A percentile compares a stretch with the other conserved stretches of the same genome.
These are phyloP conservation scores for Forsythia suspensa DNA, from an alignment of 257 asterid species.

Conservation along the genomic window DNA sequence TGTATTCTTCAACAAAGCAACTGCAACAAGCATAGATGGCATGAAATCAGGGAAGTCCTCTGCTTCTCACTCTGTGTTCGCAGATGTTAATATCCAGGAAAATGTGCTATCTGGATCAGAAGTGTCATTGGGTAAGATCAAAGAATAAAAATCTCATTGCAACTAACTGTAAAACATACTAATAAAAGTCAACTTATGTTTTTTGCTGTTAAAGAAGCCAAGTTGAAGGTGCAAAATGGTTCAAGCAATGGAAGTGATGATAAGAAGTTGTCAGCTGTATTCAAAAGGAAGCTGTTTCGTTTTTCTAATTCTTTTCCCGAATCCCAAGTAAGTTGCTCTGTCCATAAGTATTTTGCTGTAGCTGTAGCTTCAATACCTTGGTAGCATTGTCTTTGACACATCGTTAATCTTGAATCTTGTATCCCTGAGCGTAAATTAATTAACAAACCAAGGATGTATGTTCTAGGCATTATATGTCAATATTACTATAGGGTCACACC, in stretches of 20 bases:
- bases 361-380: not conserved
- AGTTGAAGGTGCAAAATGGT: slow-evolving; percentile 38
- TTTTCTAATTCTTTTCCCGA: slow-evolving; percentile 81
- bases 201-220: slow-evolving; percentile 40
- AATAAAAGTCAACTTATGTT: slow-evolving; percentile 24
- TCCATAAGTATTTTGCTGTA: not conserved
- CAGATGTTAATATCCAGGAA: slow-evolving; percentile 28
- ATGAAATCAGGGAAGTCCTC: slow-evolving; percentile 48
- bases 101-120: slow-evolving; percentile 36
- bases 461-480: too few relatives aligned
- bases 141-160: slow-evolving; percentile 26
- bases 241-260: slow-evolving; percentile 37
- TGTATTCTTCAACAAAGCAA: slow-evolving; percentile 38
- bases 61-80: slow-evolving; percentile 37
- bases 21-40: slow-evolving; percentile 32
- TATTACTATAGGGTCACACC: not conserved
- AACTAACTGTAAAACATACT: slow-evolving; percentile 21
- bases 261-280: slow-evolving; percentile 50
- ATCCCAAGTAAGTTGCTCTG: slow-evolving; percentile 60
- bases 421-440: not conserved
- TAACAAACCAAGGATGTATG: too few relatives aligned
- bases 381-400: not conserved
- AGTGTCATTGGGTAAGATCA: slow-evolving; percentile 37
- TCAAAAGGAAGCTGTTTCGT: slow-evolving; percentile 64
- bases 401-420: not conserved